Conservation (phyloP, 768 basidiomycete genomes). For the Hebeloma cylindrosporum region DNA sequence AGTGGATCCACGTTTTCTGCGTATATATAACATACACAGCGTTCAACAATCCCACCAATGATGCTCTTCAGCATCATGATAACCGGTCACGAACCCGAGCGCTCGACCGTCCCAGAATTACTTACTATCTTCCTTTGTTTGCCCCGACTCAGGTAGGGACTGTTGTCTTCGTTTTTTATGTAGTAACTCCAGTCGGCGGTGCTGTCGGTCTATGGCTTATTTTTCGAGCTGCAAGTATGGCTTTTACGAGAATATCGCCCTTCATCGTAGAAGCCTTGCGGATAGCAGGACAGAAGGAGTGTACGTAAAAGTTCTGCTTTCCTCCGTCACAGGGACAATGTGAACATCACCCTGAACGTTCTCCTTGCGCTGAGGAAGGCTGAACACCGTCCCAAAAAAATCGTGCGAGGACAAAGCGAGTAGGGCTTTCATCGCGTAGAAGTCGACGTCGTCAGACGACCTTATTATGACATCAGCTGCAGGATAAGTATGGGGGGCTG, state of each 20-base stretch:
- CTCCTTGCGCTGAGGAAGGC: neutral
- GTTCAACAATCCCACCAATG: no score
- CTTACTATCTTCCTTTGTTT: no score
- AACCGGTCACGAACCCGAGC: no score
- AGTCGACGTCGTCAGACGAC: conserved; percentile 1
- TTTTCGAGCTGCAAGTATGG: neutral
- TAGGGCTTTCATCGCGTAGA: conserved; percentile 2
- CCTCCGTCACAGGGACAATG: neutral
- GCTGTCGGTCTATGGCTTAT: no score
- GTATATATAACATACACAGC: no score
- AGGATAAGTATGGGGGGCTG: no score
- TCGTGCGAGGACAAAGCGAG: neutral
- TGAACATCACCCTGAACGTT: neutral
- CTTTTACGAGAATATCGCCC: neutral
- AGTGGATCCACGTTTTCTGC: no score
- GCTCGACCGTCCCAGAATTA: no score
- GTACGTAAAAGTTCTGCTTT: neutral
- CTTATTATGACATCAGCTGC: neutral
- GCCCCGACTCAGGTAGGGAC: no score
- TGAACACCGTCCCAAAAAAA: neutral
- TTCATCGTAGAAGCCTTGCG: neutral
- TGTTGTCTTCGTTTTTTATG: no score
- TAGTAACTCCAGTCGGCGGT: no score
- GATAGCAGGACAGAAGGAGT: conserved; percentile 1
- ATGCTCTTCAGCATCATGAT: no score